A percentile compares a stretch with the other conserved stretches of the same genome.
phyloP scores from a whole-genome alignment of 2,329 filamentous ascomycete species.

The Aspergillus novoparasiticus region DNA sequence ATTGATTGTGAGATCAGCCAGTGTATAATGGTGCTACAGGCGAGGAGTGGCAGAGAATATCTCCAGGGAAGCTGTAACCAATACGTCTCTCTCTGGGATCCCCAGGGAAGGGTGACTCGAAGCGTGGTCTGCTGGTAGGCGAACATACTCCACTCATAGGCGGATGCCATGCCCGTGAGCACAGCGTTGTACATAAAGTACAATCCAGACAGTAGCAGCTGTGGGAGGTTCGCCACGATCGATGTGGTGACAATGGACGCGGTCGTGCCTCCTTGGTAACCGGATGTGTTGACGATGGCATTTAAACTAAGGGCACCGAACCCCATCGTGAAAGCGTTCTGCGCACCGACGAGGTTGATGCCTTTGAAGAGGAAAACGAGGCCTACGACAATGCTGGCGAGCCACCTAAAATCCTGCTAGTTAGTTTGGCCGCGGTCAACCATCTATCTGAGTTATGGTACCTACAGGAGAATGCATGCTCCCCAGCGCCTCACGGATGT shows the following conservation, averaged over 20 bases:
- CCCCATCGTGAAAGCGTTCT: not conserved
- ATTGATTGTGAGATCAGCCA: conserved; percentile 52
- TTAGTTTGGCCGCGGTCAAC: not conserved
- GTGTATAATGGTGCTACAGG: conserved; percentile 40
- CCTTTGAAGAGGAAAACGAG: conserved; percentile 2
- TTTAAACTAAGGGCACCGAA: conserved; percentile 2
- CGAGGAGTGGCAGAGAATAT: conserved; percentile 44
- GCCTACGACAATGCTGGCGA: not conserved
- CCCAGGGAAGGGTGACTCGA: conserved; percentile 46
- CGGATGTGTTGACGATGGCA: conserved; percentile 1
- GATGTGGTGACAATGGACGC: conserved; percentile 5
- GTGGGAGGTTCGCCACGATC: conserved; percentile 35
- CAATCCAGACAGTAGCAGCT: conserved; percentile 33
- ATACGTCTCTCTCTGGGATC: conserved; percentile 47
- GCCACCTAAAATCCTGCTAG: not conserved
- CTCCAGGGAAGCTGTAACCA: conserved; percentile 48
- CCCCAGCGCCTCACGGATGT: conserved; percentile 11
- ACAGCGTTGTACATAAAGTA: conserved; percentile 38
- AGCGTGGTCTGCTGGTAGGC: conserved; percentile 39
- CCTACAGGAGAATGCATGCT: conserved; percentile 9
- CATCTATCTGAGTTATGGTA: not conserved
- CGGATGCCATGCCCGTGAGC: conserved; percentile 49
- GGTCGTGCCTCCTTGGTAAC: not conserved
- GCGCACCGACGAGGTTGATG: not conserved
- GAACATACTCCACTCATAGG: conserved; percentile 51